A percentile compares a stretch with the other conserved stretches of the same genome.
Evolutionary conservation across 768 basidiomycete genomes (phyloP).

Genomic region (Ramaria sp.): DNA sequence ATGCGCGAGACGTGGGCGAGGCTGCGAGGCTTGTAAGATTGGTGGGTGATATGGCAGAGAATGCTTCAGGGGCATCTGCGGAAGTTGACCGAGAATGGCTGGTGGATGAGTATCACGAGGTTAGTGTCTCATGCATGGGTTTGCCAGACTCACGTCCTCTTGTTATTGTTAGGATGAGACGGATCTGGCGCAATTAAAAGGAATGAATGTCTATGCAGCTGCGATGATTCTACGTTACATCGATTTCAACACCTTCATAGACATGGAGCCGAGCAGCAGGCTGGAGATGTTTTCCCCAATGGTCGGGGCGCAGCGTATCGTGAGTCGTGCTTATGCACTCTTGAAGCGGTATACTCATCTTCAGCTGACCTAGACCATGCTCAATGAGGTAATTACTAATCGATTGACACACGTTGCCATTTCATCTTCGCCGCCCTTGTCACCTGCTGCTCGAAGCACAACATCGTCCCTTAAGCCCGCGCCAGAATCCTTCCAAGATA

Average conservation of each 20-base stretch:
- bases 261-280: constrained; percentile 37
- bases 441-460: neutral
- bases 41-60: constrained; percentile 40
- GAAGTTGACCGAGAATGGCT: constrained; percentile 63
- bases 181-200: constrained; percentile 40
- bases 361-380: neutral
- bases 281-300: constrained; percentile 33
- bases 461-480: neutral
- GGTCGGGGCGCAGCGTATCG: constrained; percentile 42
- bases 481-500: neutral
- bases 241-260: constrained; percentile 38
- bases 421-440: neutral
- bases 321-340: constrained; percentile 23
- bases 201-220: constrained; percentile 65
- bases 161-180: constrained; percentile 41
- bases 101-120: constrained; percentile 43
- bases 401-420: neutral
- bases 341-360: neutral
- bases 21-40: constrained; percentile 44
- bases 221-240: constrained; percentile 49
- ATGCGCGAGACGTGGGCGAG: constrained; percentile 49
- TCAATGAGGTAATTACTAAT: constrained; percentile 3
- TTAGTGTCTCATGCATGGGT: constrained; percentile 13
- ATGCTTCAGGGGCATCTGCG: constrained; percentile 27
- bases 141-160: constrained; percentile 4